Conservation (phyloP, 2,329 filamentous ascomycete species). For the Capronia epimyces region DNA sequence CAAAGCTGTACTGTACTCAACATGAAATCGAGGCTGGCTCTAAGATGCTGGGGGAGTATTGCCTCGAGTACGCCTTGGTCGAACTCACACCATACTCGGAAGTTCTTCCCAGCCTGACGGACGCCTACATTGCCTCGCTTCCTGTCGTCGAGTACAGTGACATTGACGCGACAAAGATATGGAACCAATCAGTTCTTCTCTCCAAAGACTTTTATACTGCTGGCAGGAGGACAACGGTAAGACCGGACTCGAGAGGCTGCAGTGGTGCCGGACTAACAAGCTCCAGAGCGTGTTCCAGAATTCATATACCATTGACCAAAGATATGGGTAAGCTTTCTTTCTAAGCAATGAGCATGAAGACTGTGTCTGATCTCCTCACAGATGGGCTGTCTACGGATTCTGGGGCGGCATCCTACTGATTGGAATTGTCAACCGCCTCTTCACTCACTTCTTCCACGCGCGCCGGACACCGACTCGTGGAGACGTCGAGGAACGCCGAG, state of each 20-base stretch:
- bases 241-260: constrained; percentile 13
- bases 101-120: constrained; percentile 31
- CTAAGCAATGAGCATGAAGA: background rate
- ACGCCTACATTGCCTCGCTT: constrained; percentile 34
- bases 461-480: constrained; percentile 6
- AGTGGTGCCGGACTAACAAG: background rate
- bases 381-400: constrained; percentile 36
- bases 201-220: constrained; percentile 31
- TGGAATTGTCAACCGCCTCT: constrained; percentile 34
- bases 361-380: constrained; percentile 9
- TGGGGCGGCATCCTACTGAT: constrained; percentile 37
- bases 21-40: constrained; percentile 27
- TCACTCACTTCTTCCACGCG: constrained; percentile 24
- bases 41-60: constrained; percentile 7
- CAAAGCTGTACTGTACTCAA: constrained; percentile 32
- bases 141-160: constrained; percentile 33
- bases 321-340: constrained; percentile 37
- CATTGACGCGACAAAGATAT: constrained; percentile 23
- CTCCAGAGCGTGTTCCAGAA: constrained; percentile 22
- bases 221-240: constrained; percentile 35
- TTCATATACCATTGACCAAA: constrained; percentile 34
- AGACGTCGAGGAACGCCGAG: constrained; percentile 18
- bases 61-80: constrained; percentile 30
- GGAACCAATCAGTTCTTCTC: constrained; percentile 33
- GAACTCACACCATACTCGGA: constrained; percentile 27